A percentile compares a stretch with the other conserved stretches of the same genome.
Conservation (phyloP, 75 land plant species). For the Chamaecyparis obtusa region DNA sequence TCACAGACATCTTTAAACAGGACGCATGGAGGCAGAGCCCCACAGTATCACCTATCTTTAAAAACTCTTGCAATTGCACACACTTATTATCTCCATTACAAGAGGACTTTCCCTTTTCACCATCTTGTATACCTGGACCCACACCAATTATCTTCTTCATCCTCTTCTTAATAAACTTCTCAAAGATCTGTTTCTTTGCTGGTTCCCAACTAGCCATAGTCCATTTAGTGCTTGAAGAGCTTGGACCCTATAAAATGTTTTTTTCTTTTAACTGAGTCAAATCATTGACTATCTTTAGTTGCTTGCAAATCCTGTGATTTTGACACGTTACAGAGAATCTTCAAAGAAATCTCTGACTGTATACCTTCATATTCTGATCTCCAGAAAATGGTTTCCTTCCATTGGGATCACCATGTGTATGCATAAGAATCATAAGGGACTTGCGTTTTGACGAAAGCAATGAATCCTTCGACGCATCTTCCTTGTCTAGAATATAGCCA, state of each 20-base stretch:
- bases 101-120: constrained; percentile 29
- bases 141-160: constrained; percentile 65
- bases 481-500: constrained; percentile 12
- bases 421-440: constrained; percentile 33
- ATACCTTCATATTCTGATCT: constrained; percentile 20
- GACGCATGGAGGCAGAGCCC: constrained; percentile 60
- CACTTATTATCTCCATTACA: constrained; percentile 43
- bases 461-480: constrained; percentile 26
- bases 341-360: constrained; percentile 18
- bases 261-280: background rate
- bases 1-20: constrained; percentile 55
- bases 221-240: background rate
- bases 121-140: constrained; percentile 7
- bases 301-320: background rate
- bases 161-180: constrained; percentile 37
- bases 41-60: constrained; percentile 52
- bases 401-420: constrained; percentile 23
- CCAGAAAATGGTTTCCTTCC: constrained; percentile 15
- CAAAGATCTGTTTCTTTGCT: constrained; percentile 41
- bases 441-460: constrained; percentile 40
- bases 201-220: background rate
- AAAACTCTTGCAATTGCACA: constrained; percentile 62
- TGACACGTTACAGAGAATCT: constrained; percentile 13
- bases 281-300: background rate
- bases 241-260: background rate